Conservation (phyloP, 1,139 yeast species). For the Arxiozyma bovina region DNA sequence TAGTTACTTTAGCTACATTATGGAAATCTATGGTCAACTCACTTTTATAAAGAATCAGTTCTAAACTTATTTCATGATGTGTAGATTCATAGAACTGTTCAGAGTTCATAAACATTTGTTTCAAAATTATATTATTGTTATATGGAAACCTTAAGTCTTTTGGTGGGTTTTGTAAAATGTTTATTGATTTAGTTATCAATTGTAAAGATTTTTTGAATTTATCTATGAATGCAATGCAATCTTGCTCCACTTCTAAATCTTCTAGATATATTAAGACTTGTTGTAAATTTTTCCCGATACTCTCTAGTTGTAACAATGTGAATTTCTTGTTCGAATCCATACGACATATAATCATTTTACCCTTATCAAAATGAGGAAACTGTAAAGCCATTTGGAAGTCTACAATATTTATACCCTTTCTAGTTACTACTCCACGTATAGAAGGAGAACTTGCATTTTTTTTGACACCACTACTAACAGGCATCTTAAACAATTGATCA, state of each 20-base stretch:
- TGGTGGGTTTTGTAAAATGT: slow-evolving; percentile 28
- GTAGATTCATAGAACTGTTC: slow-evolving; percentile 19
- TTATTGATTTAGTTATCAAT: slow-evolving; percentile 21
- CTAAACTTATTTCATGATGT: slow-evolving; percentile 25
- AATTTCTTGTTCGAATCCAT: slow-evolving; percentile 20
- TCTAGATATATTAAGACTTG: slow-evolving; percentile 12
- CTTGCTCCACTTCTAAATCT: slow-evolving; percentile 13
- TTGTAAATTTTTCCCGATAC: slow-evolving; percentile 14
- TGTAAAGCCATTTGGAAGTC: slow-evolving; percentile 26
- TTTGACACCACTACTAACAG: slow-evolving; percentile 22
- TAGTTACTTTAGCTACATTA: slow-evolving; percentile 24
- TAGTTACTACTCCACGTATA: slow-evolving; percentile 24
- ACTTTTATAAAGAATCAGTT: slow-evolving; percentile 23
- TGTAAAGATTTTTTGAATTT: slow-evolving; percentile 16
- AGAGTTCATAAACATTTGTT: slow-evolving; percentile 20
- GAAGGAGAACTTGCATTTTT: slow-evolving; percentile 14
- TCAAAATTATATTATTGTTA: slow-evolving; percentile 22
- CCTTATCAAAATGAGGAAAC: slow-evolving; percentile 27
- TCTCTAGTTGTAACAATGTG: slow-evolving; percentile 19
- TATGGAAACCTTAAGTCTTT: slow-evolving; percentile 25
- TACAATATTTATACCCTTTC: slow-evolving; percentile 23
- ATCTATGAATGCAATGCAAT: slow-evolving; percentile 14
- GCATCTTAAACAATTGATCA: slow-evolving; percentile 27
- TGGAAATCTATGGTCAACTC: slow-evolving; percentile 28
- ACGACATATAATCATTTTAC: slow-evolving; percentile 19